Evolutionary conservation across 140 eudicot genomes (phyloP).

Genomic region (Ambrosia hybrid): DNA sequence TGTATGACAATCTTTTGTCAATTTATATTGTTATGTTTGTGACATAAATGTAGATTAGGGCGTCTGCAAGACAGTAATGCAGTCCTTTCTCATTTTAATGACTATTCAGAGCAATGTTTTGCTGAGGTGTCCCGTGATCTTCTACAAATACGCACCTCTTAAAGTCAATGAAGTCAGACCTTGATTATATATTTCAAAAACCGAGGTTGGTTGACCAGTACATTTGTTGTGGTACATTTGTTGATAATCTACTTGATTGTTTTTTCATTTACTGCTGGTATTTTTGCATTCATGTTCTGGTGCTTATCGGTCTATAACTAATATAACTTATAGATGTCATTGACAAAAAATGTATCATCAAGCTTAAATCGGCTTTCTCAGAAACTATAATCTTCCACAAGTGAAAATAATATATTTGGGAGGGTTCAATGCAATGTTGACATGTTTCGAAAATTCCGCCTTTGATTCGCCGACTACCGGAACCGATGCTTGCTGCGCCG

Average conservation of each 20-base stretch:
- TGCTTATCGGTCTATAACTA: no score
- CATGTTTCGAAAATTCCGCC: no score
- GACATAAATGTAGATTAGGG: slow-evolving; percentile 59
- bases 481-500: no score
- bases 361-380: no score
- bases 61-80: slow-evolving; percentile 92
- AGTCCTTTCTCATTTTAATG: slow-evolving; percentile 86
- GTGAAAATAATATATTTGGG: no score
- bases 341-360: no score
- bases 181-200: slow-evolving; percentile 84
- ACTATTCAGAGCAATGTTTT: slow-evolving; percentile 72
- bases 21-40: background rate
- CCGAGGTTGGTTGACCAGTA: slow-evolving; percentile 50
- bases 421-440: no score
- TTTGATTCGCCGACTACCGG: no score
- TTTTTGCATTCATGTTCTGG: background rate
- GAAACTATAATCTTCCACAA: no score
- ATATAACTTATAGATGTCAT: no score
- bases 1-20: background rate
- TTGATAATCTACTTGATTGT: background rate
- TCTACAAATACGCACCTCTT: slow-evolving; percentile 69
- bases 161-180: slow-evolving; percentile 87
- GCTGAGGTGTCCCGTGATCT: slow-evolving; percentile 69
- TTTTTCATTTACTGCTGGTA: background rate
- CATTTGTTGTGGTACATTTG: background rate